Evolutionary conservation across 257 asterid species (phyloP), one percentile per base, ranked within the genome.

Genomic region (Phtheirospermum japonicum): DNA sequence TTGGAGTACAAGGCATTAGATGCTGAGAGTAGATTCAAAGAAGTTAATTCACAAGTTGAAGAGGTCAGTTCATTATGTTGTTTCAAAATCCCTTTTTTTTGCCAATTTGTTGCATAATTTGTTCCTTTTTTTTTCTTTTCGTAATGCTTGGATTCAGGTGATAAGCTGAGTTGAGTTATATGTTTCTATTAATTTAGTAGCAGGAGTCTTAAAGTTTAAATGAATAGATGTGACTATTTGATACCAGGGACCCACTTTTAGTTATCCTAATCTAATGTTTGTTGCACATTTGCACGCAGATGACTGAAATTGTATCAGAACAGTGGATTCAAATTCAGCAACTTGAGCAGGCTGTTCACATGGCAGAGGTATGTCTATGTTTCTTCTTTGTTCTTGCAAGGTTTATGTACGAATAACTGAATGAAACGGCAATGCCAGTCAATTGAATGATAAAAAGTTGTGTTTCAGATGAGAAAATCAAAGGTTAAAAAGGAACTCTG

Each of bases 291-390:
- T 64, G 60, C 37, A 16, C 60, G 42, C 78, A 91, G 98, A 68
- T 68, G 73, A 76, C 70, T 72, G 84, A 74, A 20, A 80, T 91
- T 67, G 89, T 88, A 59, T 61, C 86, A 31, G 96, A 91, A 70
- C 91, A 85, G 72, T 91, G 98, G 98, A 88, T 78, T 65, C 98
- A 91, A 78, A 80, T 88, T 68, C 95, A 78, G 82, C 92, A 77
- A 72, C 92, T 85, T 53, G 98, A 91, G 76, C 98, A 90, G 77
- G 96, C 96, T 70, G 85, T 84, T 76, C 84, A 85, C 86, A 80
- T 82, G 79, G 86, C 87, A 31, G 78, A 85, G 90, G 98, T 91
- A 58, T 59, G 11, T 66, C 36, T 31, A 19, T 31, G 62, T 63
- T 48, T 42, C 36, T 60, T 43, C 45, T 55, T 23, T 46, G 43